A percentile compares a stretch with the other conserved stretches of the same genome.
These are phyloP conservation scores for Talaromyces sp. DNA, from an alignment of 2,329 filamentous ascomycete species.

Conservation along the genomic window DNA sequence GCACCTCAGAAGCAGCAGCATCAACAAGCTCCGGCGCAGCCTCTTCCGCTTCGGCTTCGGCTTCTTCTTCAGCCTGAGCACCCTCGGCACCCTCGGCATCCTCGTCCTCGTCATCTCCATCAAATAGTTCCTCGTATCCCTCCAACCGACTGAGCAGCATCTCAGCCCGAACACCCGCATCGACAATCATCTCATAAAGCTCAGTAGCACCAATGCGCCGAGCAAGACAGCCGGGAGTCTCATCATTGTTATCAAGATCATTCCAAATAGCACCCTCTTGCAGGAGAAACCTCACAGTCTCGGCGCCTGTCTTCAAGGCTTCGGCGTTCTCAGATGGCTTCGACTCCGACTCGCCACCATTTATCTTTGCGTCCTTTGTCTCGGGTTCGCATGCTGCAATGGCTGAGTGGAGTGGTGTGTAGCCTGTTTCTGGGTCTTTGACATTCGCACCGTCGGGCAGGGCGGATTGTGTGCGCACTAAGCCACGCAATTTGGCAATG, in stretches of 20 bases:
- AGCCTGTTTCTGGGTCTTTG: slow-evolving; percentile 82
- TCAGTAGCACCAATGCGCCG: slow-evolving; percentile 65
- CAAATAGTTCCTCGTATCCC: slow-evolving; percentile 70
- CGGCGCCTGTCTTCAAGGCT: slow-evolving; percentile 62
- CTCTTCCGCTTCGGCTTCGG: slow-evolving; percentile 7
- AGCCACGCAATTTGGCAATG: slow-evolving; percentile 65
- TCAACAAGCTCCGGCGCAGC: slow-evolving; percentile 30
- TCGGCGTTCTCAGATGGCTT: slow-evolving; percentile 27
- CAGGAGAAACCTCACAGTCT: slow-evolving; percentile 74
- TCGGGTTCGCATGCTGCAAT: slow-evolving; percentile 70
- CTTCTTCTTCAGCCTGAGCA: slow-evolving; percentile 4
- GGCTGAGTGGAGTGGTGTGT: slow-evolving; percentile 85
- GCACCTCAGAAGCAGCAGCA: slow-evolving; percentile 13
- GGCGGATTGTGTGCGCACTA: slow-evolving; percentile 60
- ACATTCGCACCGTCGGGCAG: slow-evolving; percentile 65
- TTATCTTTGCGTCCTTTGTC: slow-evolving; percentile 24
- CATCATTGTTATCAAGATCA: slow-evolving; percentile 80
- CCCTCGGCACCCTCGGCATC: slow-evolving; percentile 34
- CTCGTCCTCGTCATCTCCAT: slow-evolving; percentile 32
- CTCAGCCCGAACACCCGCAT: slow-evolving; percentile 89
- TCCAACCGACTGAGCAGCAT: slow-evolving; percentile 80
- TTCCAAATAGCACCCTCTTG: slow-evolving; percentile 96
- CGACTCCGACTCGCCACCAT: slow-evolving; percentile 22
- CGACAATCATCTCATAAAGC: slow-evolving; percentile 81
- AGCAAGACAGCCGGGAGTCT: slow-evolving; percentile 91